phyloP scores from a whole-genome alignment of 345 rosid genomes.

The Murraya paniculata region DNA sequence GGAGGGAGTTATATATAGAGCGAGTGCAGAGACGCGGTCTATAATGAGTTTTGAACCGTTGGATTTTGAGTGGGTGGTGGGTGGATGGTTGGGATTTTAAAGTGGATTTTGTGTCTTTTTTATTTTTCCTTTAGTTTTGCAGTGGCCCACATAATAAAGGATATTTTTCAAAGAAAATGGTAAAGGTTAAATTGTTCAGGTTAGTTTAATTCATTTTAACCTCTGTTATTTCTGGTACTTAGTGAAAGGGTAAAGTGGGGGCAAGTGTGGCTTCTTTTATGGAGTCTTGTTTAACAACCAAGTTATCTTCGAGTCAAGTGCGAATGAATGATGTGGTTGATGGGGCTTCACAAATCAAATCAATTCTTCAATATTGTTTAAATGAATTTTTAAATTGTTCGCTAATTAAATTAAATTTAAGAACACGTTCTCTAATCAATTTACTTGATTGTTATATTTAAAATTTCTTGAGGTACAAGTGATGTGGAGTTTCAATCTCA shows the following conservation, averaged over 20 bases:
- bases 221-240: background rate
- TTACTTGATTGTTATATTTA: background rate
- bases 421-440: background rate
- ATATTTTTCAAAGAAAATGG: background rate
- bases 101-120: background rate
- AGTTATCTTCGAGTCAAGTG: background rate
- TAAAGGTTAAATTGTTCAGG: background rate
- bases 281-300: background rate
- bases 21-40: constrained; percentile 6
- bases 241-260: background rate
- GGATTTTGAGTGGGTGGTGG: background rate
- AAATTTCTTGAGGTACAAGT: too few relatives aligned
- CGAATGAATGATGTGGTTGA: background rate
- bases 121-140: too few relatives aligned
- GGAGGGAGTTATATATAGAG: constrained; percentile 14
- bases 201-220: background rate
- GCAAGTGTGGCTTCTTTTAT: background rate
- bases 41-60: constrained; percentile 13
- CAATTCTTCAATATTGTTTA: background rate
- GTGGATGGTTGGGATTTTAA: constrained; percentile 20
- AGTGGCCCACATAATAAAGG: constrained; percentile 17
- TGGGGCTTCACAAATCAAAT: background rate
- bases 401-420: too few relatives aligned
- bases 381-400: background rate
- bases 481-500: too few relatives aligned